Evolutionary conservation across 2,329 filamentous ascomycete genomes (phyloP).

Genomic region (Botrytis medusae): DNA sequence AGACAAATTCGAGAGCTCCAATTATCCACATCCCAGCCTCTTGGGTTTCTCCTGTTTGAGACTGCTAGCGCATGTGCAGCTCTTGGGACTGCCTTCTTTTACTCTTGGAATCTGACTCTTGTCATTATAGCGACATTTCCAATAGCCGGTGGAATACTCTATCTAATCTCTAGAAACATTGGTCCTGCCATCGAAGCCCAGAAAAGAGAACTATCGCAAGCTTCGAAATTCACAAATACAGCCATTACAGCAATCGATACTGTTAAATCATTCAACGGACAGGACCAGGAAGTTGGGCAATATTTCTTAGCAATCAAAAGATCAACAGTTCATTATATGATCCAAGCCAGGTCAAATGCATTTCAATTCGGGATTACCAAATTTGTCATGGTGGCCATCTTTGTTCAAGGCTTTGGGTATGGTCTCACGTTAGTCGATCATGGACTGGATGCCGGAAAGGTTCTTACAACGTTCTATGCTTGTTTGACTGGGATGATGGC

Average conservation of each 20-base stretch:
- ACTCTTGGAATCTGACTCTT: slow-evolving; percentile 81
- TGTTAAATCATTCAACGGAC: slow-evolving; percentile 82
- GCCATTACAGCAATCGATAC: slow-evolving; percentile 75
- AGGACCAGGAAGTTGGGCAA: slow-evolving; percentile 64
- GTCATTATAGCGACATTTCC: slow-evolving; percentile 75
- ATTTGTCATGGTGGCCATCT: slow-evolving; percentile 74
- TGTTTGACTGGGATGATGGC: slow-evolving; percentile 75
- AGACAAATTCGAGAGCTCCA: slow-evolving; percentile 85
- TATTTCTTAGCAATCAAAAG: slow-evolving; percentile 59
- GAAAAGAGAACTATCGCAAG: slow-evolving; percentile 63
- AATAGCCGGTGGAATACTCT: slow-evolving; percentile 60
- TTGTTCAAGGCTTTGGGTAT: slow-evolving; percentile 89
- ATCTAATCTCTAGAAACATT: slow-evolving; percentile 59
- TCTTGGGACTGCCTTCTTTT: slow-evolving; percentile 70
- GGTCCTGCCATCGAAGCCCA: slow-evolving; percentile 68
- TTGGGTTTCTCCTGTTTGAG: slow-evolving; percentile 69
- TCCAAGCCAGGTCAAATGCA: slow-evolving; percentile 68
- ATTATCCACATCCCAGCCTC: slow-evolving; percentile 72
- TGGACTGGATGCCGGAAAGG: slow-evolving; percentile 58
- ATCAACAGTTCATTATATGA: slow-evolving; percentile 63
- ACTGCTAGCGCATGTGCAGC: slow-evolving; percentile 64
- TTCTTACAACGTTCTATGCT: slow-evolving; percentile 84
- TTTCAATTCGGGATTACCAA: slow-evolving; percentile 72
- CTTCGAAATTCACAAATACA: slow-evolving; percentile 69
- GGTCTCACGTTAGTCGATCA: slow-evolving; percentile 67